Base-by-base conservation (phyloP, 2,329 filamentous ascomycete genomes). In the Diplodia intermedia region DNA sequence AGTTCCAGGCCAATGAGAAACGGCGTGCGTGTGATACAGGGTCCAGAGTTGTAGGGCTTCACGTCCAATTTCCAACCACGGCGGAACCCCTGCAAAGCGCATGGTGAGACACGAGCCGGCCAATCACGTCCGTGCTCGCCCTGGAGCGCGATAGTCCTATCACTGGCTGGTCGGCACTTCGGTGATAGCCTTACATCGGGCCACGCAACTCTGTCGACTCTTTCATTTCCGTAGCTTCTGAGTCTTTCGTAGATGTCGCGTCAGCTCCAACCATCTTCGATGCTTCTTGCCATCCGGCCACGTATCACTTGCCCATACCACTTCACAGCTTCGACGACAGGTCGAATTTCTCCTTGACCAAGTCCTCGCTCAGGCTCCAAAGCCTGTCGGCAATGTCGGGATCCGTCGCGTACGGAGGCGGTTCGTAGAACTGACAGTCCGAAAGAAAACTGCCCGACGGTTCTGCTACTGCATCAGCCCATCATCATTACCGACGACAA, bases 361-460 rank as follows among this genome's bases (percentile, higher is more conserved):
- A 65, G 66, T 73, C 69, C 71, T 78, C 75, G 49, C 76, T 78
- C 70, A 77, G 65, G 61, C 73, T 71, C 75, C 77, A 78, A 36
- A 77, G 62, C 54, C 70, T 74, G 67, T 77, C 75, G 12, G 68
- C 71, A 57, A 75, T 70, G 14, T 70, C 72, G 7, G 69, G 67
- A 6, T 71, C 72, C 36, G 62, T 72, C 14, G 73, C 75, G 2
- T 71, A 74, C 1, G 71, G 53, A 52, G 71, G 56, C 29, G 75
- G 33, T 18, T 52, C 63, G 8, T 71, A 70, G 8, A 74, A 40
- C 62, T 78, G 70, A 4, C 70, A 74, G 56, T 77, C 61, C 40
- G 75, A 73, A 2, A 77, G 69, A 65, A 73, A 77, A 2, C 69
- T 72, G 18, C 75, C 76, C 68, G 76, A 75, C 52, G 71, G 69